Percentiles rank a stretch among this genome's conserved stretches.
Evolutionary conservation across 352 stramenopile genomes (phyloP).

Genomic region (Pythium plurisporium): DNA sequence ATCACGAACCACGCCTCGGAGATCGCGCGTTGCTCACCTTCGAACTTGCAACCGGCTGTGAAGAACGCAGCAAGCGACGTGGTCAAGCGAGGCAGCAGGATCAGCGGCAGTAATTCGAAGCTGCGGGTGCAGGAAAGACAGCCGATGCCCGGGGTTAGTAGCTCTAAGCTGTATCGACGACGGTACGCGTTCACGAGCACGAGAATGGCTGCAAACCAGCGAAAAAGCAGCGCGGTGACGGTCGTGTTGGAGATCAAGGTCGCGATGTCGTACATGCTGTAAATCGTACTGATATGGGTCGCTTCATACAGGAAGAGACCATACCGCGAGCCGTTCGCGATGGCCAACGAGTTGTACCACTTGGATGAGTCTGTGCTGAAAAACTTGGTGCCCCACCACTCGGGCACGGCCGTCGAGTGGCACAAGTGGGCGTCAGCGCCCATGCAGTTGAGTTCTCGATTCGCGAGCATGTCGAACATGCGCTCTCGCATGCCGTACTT

Average conservation of each 20-base stretch:
- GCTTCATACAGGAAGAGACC: constrained; percentile 28
- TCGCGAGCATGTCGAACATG: background rate
- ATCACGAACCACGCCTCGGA: constrained; percentile 32
- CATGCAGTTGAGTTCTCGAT: background rate
- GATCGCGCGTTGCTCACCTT: constrained; percentile 28
- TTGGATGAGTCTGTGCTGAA: background rate
- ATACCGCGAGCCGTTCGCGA: constrained; percentile 22
- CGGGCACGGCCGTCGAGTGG: background rate
- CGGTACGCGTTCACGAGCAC: background rate
- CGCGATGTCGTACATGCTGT: background rate
- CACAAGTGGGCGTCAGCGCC: too few species aligned
- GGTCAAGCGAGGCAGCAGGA: constrained; percentile 19
- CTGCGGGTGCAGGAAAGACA: constrained; percentile 7
- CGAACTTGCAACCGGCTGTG: background rate
- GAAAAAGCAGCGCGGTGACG: background rate
- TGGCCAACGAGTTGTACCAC: background rate
- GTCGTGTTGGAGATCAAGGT: background rate
- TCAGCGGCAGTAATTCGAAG: constrained; percentile 18
- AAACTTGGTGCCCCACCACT: constrained; percentile 13
- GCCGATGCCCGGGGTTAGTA: constrained; percentile 11
- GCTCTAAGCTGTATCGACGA: too few species aligned
- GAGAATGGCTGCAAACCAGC: background rate
- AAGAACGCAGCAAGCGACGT: constrained; percentile 20
- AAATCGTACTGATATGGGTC: background rate
- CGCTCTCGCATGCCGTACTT: background rate